Evolutionary conservation across 2,329 filamentous ascomycete species (phyloP).

Genomic region (Epichloe gansuensis): DNA sequence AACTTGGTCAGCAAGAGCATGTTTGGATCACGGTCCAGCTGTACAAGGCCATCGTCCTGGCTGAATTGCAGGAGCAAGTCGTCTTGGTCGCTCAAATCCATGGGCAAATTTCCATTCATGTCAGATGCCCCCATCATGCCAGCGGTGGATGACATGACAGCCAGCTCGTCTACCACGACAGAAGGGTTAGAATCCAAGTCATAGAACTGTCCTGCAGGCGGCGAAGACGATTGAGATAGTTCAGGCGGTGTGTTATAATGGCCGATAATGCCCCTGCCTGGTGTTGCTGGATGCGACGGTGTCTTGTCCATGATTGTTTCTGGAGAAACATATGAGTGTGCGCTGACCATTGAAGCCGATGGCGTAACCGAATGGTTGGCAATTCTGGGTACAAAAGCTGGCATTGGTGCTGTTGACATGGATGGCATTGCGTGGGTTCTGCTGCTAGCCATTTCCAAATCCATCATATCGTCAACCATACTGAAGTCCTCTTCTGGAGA

Average conservation of each 20-base stretch:
- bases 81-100: constrained; percentile 26
- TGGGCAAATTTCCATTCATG: constrained; percentile 22
- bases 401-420: constrained; percentile 35
- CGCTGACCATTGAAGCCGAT: constrained; percentile 29
- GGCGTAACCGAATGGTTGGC: constrained; percentile 21
- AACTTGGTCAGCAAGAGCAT: constrained; percentile 42
- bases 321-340: constrained; percentile 35
- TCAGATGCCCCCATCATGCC: constrained; percentile 21
- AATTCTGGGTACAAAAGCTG: constrained; percentile 18
- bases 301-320: constrained; percentile 28
- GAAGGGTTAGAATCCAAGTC: constrained; percentile 30
- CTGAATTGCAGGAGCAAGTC: constrained; percentile 33
- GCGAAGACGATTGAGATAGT: constrained; percentile 49
- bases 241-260: constrained; percentile 47
- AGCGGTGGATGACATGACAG: constrained; percentile 17
- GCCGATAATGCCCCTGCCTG: constrained; percentile 38
- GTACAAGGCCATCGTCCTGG: constrained; percentile 29
- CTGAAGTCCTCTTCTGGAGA: constrained; percentile 39
- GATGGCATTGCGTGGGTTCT: constrained; percentile 18
- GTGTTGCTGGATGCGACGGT: constrained; percentile 30
- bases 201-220: constrained; percentile 37
- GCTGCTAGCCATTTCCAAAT: constrained; percentile 23
- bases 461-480: constrained; percentile 37
- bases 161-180: constrained; percentile 18
- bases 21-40: constrained; percentile 32